A percentile compares a stretch with the other conserved stretches of the same genome.
These are phyloP conservation scores for Gossypium ekmanianum DNA, from an alignment of 345 rosid species.

Conservation along the genomic window DNA sequence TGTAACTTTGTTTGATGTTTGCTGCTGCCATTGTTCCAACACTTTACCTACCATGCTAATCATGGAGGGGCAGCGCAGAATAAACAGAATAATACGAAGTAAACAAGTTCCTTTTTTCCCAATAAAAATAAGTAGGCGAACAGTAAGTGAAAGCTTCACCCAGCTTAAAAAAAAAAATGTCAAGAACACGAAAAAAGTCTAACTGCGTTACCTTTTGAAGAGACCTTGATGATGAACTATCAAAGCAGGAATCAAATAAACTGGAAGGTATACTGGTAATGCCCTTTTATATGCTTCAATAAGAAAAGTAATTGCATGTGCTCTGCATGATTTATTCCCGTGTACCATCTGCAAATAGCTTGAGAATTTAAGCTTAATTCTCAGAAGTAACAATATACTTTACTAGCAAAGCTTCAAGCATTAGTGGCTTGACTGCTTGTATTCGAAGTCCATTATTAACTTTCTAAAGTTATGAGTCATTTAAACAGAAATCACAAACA, in stretches of 20 bases:
- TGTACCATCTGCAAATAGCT: constrained; percentile 69
- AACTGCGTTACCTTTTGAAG: constrained; percentile 49
- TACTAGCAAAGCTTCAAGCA: neutral
- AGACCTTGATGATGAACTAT: constrained; percentile 90
- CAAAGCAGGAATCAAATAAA: constrained; percentile 81
- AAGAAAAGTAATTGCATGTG: constrained; percentile 59
- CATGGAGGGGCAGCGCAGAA: neutral
- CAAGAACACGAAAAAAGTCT: neutral
- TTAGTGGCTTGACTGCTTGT: neutral
- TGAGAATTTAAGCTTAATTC: constrained; percentile 15
- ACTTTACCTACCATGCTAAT: neutral
- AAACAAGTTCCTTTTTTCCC: neutral
- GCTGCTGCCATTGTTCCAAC: too few species aligned
- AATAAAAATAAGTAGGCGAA: neutral
- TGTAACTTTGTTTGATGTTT: too few species aligned
- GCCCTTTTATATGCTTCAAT: constrained; percentile 85
- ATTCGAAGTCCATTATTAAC: constrained; percentile 1
- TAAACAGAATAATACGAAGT: neutral
- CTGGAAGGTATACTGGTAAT: constrained; percentile 84
- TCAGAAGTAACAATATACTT: constrained; percentile 4
- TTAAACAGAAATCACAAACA: neutral
- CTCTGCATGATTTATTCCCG: constrained; percentile 71
- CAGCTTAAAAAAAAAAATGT: neutral
- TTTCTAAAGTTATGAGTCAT: neutral
- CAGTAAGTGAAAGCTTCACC: neutral